Evolutionary conservation across 1,139 yeast species (phyloP).

Genomic region (Ashbya aceris): DNA sequence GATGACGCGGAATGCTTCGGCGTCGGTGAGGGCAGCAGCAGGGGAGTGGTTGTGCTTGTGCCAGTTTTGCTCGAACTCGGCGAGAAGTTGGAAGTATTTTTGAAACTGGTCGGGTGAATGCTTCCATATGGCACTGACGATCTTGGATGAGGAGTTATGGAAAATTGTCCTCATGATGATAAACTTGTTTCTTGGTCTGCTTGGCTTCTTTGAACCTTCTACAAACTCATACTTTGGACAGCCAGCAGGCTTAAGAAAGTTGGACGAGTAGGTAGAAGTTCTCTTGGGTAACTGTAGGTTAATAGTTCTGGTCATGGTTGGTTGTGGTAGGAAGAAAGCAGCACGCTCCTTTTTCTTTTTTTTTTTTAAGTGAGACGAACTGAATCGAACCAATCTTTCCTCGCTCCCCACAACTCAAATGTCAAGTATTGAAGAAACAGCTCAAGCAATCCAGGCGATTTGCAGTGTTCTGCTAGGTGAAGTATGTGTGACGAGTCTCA

Average conservation of each 20-base stretch:
- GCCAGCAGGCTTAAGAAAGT: constrained; percentile 3
- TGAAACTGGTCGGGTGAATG: constrained; percentile 4
- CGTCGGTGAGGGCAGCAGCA: constrained; percentile 4
- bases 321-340: not conserved
- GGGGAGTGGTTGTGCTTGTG: constrained; percentile 1
- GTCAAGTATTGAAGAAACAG: constrained; percentile 2
- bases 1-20: constrained; percentile 1
- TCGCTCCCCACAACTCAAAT: not conserved
- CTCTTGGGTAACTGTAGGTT: constrained; percentile 3
- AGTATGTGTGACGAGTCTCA: constrained; percentile 4
- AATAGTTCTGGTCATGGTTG: constrained; percentile 1
- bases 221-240: constrained; percentile 3
- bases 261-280: constrained; percentile 3
- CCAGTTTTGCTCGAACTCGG: constrained; percentile 6
- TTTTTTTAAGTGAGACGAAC: constrained; percentile 1
- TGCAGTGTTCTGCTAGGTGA: constrained; percentile 4
- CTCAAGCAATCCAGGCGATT: not conserved
- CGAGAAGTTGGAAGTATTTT: constrained; percentile 4
- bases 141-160: constrained; percentile 5
- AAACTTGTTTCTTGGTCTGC: constrained; percentile 7
- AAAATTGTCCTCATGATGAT: constrained; percentile 6
- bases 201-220: constrained; percentile 2
- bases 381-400: not conserved
- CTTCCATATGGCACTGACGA: constrained; percentile 5
- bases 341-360: not conserved